Percentiles rank a stretch among this genome's conserved stretches.
phyloP scores from a whole-genome alignment of 495 filamentous ascomycete species.

The Daldinia bambusicola region DNA sequence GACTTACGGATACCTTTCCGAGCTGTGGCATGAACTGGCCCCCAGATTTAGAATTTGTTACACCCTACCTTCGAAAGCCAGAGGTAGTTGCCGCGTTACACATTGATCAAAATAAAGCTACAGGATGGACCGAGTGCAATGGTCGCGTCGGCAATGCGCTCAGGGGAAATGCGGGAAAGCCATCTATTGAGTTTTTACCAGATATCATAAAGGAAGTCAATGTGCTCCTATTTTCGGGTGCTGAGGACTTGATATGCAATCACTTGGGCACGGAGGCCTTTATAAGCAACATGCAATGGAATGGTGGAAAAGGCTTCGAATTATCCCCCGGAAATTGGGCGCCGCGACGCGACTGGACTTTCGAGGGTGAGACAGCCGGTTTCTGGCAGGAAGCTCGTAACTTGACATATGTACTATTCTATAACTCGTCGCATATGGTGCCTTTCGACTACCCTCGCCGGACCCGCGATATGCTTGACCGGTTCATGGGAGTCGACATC shows the following conservation, averaged over 20 bases:
- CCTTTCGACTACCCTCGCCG: constrained; percentile 91
- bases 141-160: constrained; percentile 79
- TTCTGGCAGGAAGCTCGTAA: constrained; percentile 95
- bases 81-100: constrained; percentile 85
- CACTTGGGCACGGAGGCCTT: constrained; percentile 92
- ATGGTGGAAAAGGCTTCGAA: constrained; percentile 90
- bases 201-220: constrained; percentile 78
- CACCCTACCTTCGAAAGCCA: constrained; percentile 82
- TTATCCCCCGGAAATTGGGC: constrained; percentile 90
- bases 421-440: constrained; percentile 97
- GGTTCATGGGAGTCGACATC: constrained; percentile 95
- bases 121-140: constrained; percentile 92
- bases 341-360: constrained; percentile 90
- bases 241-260: constrained; percentile 96
- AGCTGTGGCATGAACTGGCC: constrained; percentile 98
- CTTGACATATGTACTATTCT: constrained; percentile 93
- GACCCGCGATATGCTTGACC: constrained; percentile 94
- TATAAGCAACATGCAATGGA: constrained; percentile 93
- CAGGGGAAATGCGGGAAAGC: constrained; percentile 70
- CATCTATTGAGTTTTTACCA: constrained; percentile 79
- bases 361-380: constrained; percentile 89
- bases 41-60: constrained; percentile 77
- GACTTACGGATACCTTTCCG: constrained; percentile 75
- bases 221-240: constrained; percentile 89
- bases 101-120: constrained; percentile 79